Evolutionary conservation across 1,284 basidiomycete species (phyloP).

Genomic region (Fistulinella cinereoalba): DNA sequence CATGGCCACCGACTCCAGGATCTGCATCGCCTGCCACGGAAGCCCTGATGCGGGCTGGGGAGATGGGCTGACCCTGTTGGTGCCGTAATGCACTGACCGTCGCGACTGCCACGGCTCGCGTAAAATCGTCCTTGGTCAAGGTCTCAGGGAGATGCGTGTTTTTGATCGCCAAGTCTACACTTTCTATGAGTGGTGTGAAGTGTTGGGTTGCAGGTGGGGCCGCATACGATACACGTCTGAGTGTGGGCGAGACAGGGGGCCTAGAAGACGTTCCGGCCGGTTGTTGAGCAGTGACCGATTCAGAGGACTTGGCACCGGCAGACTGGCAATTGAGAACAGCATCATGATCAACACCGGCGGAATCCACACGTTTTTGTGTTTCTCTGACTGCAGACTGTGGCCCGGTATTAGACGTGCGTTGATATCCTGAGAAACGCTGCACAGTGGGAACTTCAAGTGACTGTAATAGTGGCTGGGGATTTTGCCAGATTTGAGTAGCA

Average conservation of each 20-base stretch:
- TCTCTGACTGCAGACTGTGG: constrained; percentile 29
- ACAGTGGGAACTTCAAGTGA: constrained; percentile 54
- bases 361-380: constrained; percentile 45
- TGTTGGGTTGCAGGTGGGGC: constrained; percentile 38
- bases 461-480: constrained; percentile 84
- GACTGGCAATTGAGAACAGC: constrained; percentile 40
- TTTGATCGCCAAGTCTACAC: constrained; percentile 71
- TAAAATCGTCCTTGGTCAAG: constrained; percentile 84
- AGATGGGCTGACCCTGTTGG: constrained; percentile 56
- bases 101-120: constrained; percentile 85
- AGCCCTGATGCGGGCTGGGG: constrained; percentile 41
- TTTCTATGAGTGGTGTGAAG: constrained; percentile 74
- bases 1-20: constrained; percentile 56
- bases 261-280: constrained; percentile 13
- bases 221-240: constrained; percentile 59
- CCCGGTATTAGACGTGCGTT: constrained; percentile 26
- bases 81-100: constrained; percentile 84
- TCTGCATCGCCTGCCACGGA: constrained; percentile 35
- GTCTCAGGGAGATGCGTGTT: constrained; percentile 59
- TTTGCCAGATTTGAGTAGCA: constrained; percentile 99
- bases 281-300: constrained; percentile 14
- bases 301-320: constrained; percentile 31
- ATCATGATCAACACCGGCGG: constrained; percentile 34
- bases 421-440: constrained; percentile 73
- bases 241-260: constrained; percentile 32